Base-by-base conservation (phyloP, 139 green algal genomes). In the Pleodorina starrii region DNA sequence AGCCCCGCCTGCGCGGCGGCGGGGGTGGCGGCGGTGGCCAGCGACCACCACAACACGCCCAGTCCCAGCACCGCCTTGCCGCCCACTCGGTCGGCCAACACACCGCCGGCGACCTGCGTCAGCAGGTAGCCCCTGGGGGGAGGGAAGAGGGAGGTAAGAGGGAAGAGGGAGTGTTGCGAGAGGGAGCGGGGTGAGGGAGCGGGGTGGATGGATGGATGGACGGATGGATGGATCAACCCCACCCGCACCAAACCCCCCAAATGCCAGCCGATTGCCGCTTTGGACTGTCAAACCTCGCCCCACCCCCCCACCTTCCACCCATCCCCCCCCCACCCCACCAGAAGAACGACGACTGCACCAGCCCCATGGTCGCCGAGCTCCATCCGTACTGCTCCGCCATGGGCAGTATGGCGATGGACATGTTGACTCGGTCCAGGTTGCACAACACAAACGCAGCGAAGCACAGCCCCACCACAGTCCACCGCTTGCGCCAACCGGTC, bases 331-430 rank as follows among this genome's bases (percentile, higher is more conserved):
- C 4, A n/a, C n/a, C n/a, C 75, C 74, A 96, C 97, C 98, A 99
- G 91, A 99, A 99, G 95, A 99, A 99, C 48, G 95, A 98, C 11
- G 95, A 98, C 77, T 99, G 97, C 32, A 99, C 98, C 69, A 99
- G 92, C 32, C 98, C 98, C 63, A 98, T 95, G 17, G 96, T 99
- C 19, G 93, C 85, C 16, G 86, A 89, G 89, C 94, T 90, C 98
- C 98, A 99, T 10, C 91, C 94, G 72, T 94, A 99, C 83, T 97
- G 80, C 86, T 96, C 57, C 0, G 92, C 80, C 97, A 99, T 99
- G 54, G 98, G 98, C 90, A 99, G 91, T 68, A 99, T 97, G 16
- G 98, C 97, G 16, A 99, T 97, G 83, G 90, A 95, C 98, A 99
- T 99, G 94, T 99, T 99, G 51, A 99, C 97, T 9, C 44, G 93